A percentile compares a stretch with the other conserved stretches of the same genome.
Conservation (phyloP, 345 rosid genomes). For the Mallotus nudiflorus region DNA sequence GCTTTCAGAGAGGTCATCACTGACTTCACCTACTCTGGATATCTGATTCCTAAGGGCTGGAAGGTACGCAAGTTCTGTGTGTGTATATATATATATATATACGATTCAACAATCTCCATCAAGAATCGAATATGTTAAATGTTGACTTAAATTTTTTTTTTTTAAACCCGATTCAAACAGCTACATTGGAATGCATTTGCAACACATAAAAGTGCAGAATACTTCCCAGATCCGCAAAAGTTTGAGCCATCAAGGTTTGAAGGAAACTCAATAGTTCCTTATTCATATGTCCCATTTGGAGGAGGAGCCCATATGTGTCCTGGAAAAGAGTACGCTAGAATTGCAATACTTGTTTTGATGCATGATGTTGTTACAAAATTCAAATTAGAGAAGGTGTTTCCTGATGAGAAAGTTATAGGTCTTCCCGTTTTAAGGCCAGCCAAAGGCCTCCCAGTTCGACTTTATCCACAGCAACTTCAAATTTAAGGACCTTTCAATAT, state of each 20-base stretch:
- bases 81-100: not conserved
- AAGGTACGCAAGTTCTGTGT: slow-evolving; percentile 13
- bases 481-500: too few relatives aligned
- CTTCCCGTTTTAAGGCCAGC: slow-evolving; percentile 18
- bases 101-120: too few relatives aligned
- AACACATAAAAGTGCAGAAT: slow-evolving; percentile 9
- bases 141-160: too few relatives aligned
- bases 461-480: slow-evolving; percentile 5
- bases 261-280: slow-evolving; percentile 13
- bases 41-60: slow-evolving; percentile 5
- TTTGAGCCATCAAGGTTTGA: slow-evolving; percentile 21
- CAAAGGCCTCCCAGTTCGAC: slow-evolving; percentile 13
- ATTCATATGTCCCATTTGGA: slow-evolving; percentile 22
- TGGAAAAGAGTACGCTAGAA: slow-evolving; percentile 19
- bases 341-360: slow-evolving; percentile 19
- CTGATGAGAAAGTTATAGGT: slow-evolving; percentile 12
- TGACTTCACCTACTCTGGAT: slow-evolving; percentile 5
- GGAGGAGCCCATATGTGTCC: slow-evolving; percentile 27
- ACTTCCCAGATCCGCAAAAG: slow-evolving; percentile 8
- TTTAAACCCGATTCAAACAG: not conserved
- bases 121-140: too few relatives aligned
- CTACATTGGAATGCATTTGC: slow-evolving; percentile 19
- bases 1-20: slow-evolving; percentile 12
- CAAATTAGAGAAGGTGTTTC: slow-evolving; percentile 16
- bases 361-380: slow-evolving; percentile 19